Evolutionary conservation across 768 basidiomycete genomes (phyloP), one percentile per base, ranked within the genome.

Genomic region (Mycena rosella): DNA sequence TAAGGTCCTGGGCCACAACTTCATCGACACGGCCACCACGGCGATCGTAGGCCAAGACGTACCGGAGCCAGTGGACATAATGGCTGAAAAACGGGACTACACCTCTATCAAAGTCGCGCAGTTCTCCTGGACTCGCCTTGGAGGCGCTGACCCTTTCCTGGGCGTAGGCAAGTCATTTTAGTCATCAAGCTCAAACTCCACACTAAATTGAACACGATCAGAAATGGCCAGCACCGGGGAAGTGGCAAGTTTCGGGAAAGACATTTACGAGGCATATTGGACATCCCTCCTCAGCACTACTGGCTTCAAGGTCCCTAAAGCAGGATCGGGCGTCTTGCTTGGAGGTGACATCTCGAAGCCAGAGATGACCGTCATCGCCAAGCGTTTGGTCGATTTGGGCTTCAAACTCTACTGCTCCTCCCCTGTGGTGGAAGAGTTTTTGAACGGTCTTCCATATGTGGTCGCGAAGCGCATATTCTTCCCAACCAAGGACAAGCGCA

Each of bases 201-300:
- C 30, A 29, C 30, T n/a, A 27, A 32, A 48, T 66, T 71, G 34
- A 54, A 60, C 60, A 36, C 30, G 32, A 61, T 60, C 76, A 94
- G 96, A 98, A 84, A 99, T 98, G 97, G 96, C 96, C 3, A 96
- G 94, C 75, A 98, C 97, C 9, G 97, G 97, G 38, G 97, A 99
- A 79, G 96, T 99, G 30, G 98, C 98, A 15, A 91, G 94, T 72
- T 99, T 99, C 78, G 98, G 96, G 36, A 88, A 89, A 74, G 94
- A 97, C 75, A 85, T 99, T 51, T 90, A 96, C 70, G 98, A 99
- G 80, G 98, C 97, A 17, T 96, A 96, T 80, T 96, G 96, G 96
- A 90, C 94, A 3, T 91, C 97, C 3, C 84, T 98, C n/a, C 89
- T 96, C 54, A 96, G 94, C 69, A 96, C 94, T 10, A 99, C 96